phyloP scores from a whole-genome alignment of 176 grass and related monocot genomes.

The Tuctoria greenei region DNA sequence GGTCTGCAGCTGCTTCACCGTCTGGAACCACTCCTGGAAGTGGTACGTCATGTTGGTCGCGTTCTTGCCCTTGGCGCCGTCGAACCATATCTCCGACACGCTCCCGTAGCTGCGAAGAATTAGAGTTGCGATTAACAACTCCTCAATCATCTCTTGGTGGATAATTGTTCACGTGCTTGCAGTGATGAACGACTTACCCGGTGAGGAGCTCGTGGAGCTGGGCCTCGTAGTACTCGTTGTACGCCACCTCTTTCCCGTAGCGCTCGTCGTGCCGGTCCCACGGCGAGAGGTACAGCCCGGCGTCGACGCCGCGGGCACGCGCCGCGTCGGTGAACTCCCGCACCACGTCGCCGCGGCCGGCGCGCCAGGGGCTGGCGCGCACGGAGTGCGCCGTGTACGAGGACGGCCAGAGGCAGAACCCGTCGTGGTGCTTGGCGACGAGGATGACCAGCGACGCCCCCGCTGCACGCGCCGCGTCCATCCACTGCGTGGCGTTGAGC shows the following conservation, averaged over 20 bases:
- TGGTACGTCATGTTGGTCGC: constrained; percentile 87
- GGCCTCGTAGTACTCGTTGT: constrained; percentile 89
- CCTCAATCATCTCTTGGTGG: not conserved
- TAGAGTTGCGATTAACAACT: not conserved
- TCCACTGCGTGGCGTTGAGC: constrained; percentile 74
- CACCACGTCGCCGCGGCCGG: constrained; percentile 66
- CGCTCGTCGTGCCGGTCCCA: constrained; percentile 86
- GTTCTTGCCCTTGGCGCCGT: constrained; percentile 82
- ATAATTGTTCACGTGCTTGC: not conserved
- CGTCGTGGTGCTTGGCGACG: constrained; percentile 95
- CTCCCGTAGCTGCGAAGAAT: constrained; percentile 47
- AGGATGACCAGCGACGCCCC: constrained; percentile 74
- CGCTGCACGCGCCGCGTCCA: constrained; percentile 55
- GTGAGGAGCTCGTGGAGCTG: constrained; percentile 90
- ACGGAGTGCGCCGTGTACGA: constrained; percentile 75
- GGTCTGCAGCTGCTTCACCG: constrained; percentile 73
- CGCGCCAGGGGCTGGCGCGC: constrained; percentile 57
- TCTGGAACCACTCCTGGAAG: constrained; percentile 88
- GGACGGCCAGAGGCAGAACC: constrained; percentile 96
- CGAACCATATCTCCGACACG: constrained; percentile 95
- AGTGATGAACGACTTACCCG: constrained; percentile 36
- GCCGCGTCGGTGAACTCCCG: constrained; percentile 58
- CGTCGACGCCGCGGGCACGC: constrained; percentile 38
- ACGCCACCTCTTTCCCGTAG: constrained; percentile 64
- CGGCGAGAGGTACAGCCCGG: constrained; percentile 80